Evolutionary conservation across 1,284 basidiomycete genomes (phyloP), one percentile per base, ranked within the genome.

Genomic region (Laetiporus sulphureus): DNA sequence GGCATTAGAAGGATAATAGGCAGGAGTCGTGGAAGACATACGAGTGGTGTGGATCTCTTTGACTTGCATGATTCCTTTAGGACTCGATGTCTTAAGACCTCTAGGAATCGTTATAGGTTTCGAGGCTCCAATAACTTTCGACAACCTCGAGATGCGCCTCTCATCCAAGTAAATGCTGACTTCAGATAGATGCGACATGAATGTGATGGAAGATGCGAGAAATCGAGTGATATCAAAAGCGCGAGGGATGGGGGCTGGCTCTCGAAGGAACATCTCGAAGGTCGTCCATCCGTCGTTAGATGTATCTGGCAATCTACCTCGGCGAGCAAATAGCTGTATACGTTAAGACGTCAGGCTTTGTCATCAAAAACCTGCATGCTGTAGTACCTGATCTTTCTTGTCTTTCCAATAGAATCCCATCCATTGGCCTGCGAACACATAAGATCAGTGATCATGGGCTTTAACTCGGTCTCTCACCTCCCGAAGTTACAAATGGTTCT

Each of bases 321-420:
- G 76, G 24, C 90, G 77, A 12, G 86, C 90, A 45, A 83, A 83
- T 1, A 94, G 71, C 78, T 87, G 45, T 32, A 44, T 31, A 37
- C 3, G 7, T 12, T 11, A 5, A 22, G 3, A 18, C n/a, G 43
- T 20, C 34, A 16, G 11, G 32, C 6, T 24, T 12, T 13, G 24
- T 12, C 5, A 15, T 5, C 30, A 12, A 21, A 24, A 43, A 13
- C 30, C 1, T 41, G 36, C 23, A 30, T 19, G 15, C 6, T 47
- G 35, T n/a, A n/a, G n/a, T 50, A 81, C 83, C 66, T 85, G 83
- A 56, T 95, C 91, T 56, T 86, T 88, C 53, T 85, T 83, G 54
- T 90, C 87, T 59, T 93, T 94, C 93, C 93, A 99, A 60, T 96
- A 90, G 62, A 99, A 98, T 2, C 87, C 88, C 92, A 96, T 96